Evolutionary conservation across 768 basidiomycete genomes (phyloP).

Genomic region (Boletus rex-veris): DNA sequence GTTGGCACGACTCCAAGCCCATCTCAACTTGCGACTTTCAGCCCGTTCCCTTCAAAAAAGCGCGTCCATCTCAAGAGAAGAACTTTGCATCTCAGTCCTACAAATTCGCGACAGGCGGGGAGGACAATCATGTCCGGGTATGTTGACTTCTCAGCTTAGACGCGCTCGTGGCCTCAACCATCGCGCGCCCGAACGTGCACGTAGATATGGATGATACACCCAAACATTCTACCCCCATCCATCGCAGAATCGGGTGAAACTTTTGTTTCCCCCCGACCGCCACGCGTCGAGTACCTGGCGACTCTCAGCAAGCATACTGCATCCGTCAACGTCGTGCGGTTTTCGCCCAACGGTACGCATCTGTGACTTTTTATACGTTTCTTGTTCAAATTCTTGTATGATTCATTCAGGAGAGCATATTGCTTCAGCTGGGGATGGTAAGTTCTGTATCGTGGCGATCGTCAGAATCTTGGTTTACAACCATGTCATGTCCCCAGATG

Average conservation of each 20-base stretch:
- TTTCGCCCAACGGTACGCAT: constrained; percentile 83
- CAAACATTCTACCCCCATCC: constrained; percentile 74
- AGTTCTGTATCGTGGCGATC: constrained; percentile 24
- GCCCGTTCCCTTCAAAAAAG: constrained; percentile 75
- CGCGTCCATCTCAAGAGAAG: constrained; percentile 58
- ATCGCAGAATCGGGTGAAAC: constrained; percentile 39
- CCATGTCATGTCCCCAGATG: constrained; percentile 52
- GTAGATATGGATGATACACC: constrained; percentile 93
- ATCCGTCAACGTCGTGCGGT: constrained; percentile 94
- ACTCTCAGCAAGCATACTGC: constrained; percentile 91
- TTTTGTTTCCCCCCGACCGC: constrained; percentile 47
- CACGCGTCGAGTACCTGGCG: constrained; percentile 95
- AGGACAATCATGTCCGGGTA: constrained; percentile 95
- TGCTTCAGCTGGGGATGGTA: constrained; percentile 97
- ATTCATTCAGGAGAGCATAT: constrained; percentile 69
- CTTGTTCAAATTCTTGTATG: constrained; percentile 1
- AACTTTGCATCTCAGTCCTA: constrained; percentile 72
- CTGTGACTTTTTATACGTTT: not conserved
- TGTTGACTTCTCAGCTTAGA: constrained; percentile 35
- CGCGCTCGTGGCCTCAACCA: constrained; percentile 9
- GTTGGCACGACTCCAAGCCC: constrained; percentile 95
- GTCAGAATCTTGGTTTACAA: not conserved
- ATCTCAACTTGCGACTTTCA: constrained; percentile 98
- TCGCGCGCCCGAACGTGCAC: constrained; percentile 5
- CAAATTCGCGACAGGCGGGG: constrained; percentile 90